phyloP scores from a whole-genome alignment of 306 rosid genomes.

The Mucuna pruriens region DNA sequence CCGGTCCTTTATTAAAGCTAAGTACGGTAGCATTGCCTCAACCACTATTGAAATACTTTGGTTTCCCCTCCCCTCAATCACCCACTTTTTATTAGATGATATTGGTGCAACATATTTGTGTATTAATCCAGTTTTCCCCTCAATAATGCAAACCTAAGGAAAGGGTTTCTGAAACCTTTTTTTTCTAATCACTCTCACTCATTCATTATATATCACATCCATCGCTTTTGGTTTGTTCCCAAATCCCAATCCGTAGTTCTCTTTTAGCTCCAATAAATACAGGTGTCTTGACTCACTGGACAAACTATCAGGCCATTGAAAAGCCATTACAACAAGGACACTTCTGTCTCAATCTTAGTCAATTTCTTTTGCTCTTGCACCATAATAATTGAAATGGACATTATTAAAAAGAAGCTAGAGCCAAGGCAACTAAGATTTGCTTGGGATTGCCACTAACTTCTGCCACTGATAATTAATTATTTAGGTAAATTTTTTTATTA shows the following conservation, averaged over 20 bases:
- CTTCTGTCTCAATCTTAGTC: not conserved
- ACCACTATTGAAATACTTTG: not conserved
- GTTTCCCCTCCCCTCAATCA: not conserved
- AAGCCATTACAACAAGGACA: not conserved
- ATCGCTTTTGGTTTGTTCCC: conserved; percentile 3
- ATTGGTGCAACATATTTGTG: not conserved
- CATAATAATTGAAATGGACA: not conserved
- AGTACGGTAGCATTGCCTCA: not conserved
- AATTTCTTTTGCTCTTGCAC: not conserved
- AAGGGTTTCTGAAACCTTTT: not conserved
- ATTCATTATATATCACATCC: not conserved
- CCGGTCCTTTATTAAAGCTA: not conserved
- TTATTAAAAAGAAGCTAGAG: too few relatives aligned
- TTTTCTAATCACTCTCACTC: not conserved
- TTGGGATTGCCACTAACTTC: too few relatives aligned
- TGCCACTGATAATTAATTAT: too few relatives aligned
- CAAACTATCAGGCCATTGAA: not conserved
- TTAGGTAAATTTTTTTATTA: too few relatives aligned
- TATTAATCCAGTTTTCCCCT: not conserved
- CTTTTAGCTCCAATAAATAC: conserved; percentile 9
- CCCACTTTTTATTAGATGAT: not conserved
- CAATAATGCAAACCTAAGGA: not conserved
- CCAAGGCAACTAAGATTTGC: too few relatives aligned
- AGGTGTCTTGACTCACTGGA: not conserved
- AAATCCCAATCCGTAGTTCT: not conserved